Conservation (phyloP, 768 basidiomycete species). For the Auriscalpium orientale region DNA sequence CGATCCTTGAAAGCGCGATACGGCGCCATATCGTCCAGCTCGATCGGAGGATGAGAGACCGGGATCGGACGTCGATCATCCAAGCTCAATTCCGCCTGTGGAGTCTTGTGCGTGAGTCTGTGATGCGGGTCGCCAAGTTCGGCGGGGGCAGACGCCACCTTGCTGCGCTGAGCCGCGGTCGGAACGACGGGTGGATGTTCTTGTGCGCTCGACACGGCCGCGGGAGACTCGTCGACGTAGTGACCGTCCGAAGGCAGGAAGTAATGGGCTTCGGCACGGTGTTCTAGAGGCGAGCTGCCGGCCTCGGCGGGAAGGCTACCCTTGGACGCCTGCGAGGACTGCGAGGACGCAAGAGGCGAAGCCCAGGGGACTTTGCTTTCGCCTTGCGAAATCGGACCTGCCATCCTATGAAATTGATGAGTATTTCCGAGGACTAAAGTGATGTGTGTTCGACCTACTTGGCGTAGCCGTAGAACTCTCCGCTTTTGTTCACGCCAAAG, state of each 20-base stretch:
- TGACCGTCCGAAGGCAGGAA: conserved; percentile 32
- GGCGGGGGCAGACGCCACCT: conserved; percentile 42
- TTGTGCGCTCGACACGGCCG: conserved; percentile 10
- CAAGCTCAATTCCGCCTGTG: conserved; percentile 24
- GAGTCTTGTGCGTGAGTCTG: conserved; percentile 23
- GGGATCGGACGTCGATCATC: conserved; percentile 14
- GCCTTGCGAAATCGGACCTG: conserved; percentile 48
- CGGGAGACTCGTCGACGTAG: conserved; percentile 39
- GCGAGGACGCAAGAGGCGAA: conserved; percentile 4
- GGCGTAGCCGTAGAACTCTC: conserved; percentile 92
- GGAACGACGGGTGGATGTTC: background rate
- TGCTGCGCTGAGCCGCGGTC: background rate
- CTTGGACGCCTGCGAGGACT: background rate
- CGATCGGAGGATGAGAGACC: conserved; percentile 21
- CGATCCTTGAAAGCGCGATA: conserved; percentile 25
- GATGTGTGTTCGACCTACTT: conserved; percentile 37
- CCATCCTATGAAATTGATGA: conserved; percentile 45
- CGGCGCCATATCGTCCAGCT: conserved; percentile 35
- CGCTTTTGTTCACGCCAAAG: conserved; percentile 89
- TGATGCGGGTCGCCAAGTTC: conserved; percentile 34
- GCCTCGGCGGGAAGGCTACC: background rate
- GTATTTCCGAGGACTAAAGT: conserved; percentile 1
- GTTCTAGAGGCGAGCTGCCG: conserved; percentile 1
- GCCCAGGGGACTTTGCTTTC: conserved; percentile 54
- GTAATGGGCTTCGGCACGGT: background rate